Conservation (phyloP, 2,329 filamentous ascomycete species). For the Fusarium oxysporum region DNA sequence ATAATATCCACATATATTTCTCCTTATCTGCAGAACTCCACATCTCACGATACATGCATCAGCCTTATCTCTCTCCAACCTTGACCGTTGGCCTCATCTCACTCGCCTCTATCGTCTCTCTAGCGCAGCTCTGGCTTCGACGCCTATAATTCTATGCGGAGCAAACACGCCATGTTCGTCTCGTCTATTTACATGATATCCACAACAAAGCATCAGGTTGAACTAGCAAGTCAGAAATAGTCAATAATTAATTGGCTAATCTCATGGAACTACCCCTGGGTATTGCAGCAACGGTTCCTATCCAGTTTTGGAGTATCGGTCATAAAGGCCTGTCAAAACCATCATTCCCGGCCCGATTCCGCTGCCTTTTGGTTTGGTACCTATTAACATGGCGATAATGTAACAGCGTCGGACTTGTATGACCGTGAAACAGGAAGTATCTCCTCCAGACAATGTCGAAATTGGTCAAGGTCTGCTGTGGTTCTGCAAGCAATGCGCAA, state of each 20-base stretch:
- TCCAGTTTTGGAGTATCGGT: neutral
- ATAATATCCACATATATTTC: constrained; percentile 13
- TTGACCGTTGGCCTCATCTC: neutral
- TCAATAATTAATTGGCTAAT: constrained; percentile 1
- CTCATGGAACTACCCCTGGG: constrained; percentile 8
- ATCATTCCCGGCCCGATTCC: constrained; percentile 15
- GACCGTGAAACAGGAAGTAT: neutral
- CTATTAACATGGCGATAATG: neutral
- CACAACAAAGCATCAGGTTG: constrained; percentile 8
- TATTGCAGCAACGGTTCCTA: constrained; percentile 6
- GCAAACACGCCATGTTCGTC: constrained; percentile 13
- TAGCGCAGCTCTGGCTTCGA: constrained; percentile 1
- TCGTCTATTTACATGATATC: constrained; percentile 1
- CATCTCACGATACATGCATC: constrained; percentile 25
- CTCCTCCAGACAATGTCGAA: neutral
- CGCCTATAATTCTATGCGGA: neutral
- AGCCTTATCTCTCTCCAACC: constrained; percentile 30
- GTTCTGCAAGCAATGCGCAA: neutral
- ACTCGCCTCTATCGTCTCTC: neutral
- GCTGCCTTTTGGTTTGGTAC: neutral
- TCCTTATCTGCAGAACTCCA: constrained; percentile 36
- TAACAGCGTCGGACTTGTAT: neutral
- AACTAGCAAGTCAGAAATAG: constrained; percentile 2
- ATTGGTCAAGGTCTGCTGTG: neutral
- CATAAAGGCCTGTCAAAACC: constrained; percentile 3